Evolutionary conservation across 176 grass and related monocot genomes (phyloP), one percentile per base, ranked within the genome.

Genomic region (Metroxylon sagu): DNA sequence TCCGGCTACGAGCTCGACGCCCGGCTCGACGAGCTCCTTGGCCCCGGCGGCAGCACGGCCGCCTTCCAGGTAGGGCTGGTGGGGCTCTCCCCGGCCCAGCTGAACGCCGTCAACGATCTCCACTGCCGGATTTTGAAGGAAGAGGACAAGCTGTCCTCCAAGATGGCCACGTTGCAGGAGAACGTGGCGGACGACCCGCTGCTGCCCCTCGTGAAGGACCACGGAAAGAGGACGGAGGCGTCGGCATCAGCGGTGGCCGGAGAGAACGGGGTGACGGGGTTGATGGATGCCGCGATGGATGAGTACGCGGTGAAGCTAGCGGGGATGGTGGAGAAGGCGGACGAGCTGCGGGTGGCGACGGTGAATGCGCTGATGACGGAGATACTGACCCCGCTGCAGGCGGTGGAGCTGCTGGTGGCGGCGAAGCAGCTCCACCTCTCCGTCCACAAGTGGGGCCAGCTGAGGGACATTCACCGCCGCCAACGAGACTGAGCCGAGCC

Each of bases 1-100:
- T 84, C 60, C 51, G 75, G 80, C 77, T 72, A 61, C 1, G 80
- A 71, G 31, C 43, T 95, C 49, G 90, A 95, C 66, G 74, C 51
- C 14, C 59, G 25, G 55, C 53, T 43, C 58, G 28, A 60, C 60
- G 35, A 63, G 8, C 4, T 63, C 35, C 18, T 63, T 7, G 18
- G 35, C 35, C 10, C 35, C 60, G 60, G 60, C 5, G 8, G 60
- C 5, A 4, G 4, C 8, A 18, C n/a, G 12, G 8, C n/a, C 15
- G 5, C 17, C 18, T 4, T 4, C 29, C 8, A 3, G 1, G 5
- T 17, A 6, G 60, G 35, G 8, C 18, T 25, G 17, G 18, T 43
- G 60, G 60, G 53, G 15, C 29, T 63, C 31, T 63, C 60, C 1
- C 15, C 60, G n/a, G 4, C 10, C n/a, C 60, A 63, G 30, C 18